Evolutionary conservation across 441 rosid species (phyloP), one percentile per base, ranked within the genome.

Genomic region (Euphorbia celastroides): DNA sequence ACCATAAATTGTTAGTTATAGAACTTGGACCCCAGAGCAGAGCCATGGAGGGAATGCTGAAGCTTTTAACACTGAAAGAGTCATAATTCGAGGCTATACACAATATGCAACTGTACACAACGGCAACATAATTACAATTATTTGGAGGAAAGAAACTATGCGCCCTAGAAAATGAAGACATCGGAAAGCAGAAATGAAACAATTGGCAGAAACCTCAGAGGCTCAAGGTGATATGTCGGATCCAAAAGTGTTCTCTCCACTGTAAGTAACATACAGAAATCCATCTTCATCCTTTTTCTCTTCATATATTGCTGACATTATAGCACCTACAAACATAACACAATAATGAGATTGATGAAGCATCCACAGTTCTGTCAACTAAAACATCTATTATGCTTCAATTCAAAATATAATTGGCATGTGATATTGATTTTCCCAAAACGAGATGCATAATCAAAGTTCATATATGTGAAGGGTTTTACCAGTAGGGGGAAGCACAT

Each of bases 211-310:
- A 70, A 52, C 83, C 11, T 9, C 2, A 3, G 12, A 38, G 5
- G 44, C 5, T 38, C 75, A 77, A 70, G 42, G 58, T 0, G 32
- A 41, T 28, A 59, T 62, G 68, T 42, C 14, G 12, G 34, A 42
- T 42, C 89, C 92, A 31, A 87, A 87, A 17, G 92, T 83, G 79
- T 87, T 87, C 78, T 87, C 92, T 56, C 92, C 92, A 5, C 92
- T 84, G 78, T 87, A 87, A 7, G 89, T 81, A 36, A 87, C 89
- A 27, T 87, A 87, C 13, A 87, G 92, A 68, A 87, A 84, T 26
- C 92, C 92, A 71, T 87, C 92, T 73, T 84, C 89, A 12, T 87
- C 92, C 78, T 84, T 87, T 76, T 84, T 87, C 79, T 84, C 92
- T 65, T 83, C 89, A 52, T 87, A 87, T 66, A 87, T 76, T 2